phyloP scores from a whole-genome alignment of 2,329 filamentous ascomycete genomes.

The Alternaria sp. region DNA sequence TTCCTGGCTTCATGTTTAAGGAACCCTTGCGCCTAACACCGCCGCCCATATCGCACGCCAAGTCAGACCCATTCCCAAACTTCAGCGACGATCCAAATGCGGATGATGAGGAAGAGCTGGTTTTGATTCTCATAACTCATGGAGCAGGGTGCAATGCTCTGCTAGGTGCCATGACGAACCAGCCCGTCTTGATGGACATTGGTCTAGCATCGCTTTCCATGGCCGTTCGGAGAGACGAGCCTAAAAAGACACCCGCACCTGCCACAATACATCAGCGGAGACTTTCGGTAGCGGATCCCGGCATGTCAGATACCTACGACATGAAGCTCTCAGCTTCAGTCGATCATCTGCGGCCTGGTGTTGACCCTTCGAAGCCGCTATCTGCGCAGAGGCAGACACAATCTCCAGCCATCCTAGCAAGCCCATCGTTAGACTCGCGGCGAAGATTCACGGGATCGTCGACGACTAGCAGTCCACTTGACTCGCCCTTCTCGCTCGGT shows the following conservation, averaged over 20 bases:
- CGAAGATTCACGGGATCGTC: slow-evolving; percentile 34
- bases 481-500: slow-evolving; percentile 41
- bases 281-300: slow-evolving; percentile 54
- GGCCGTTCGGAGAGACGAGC: slow-evolving; percentile 61
- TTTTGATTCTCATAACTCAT: slow-evolving; percentile 90
- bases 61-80: slow-evolving; percentile 42
- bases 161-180: slow-evolving; percentile 88
- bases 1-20: slow-evolving; percentile 45
- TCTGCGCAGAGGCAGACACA: slow-evolving; percentile 30
- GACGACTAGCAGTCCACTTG: slow-evolving; percentile 36
- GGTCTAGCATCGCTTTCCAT: slow-evolving; percentile 91
- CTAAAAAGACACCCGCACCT: slow-evolving; percentile 37
- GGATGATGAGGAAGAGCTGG: slow-evolving; percentile 70
- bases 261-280: slow-evolving; percentile 42
- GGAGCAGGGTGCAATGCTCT: slow-evolving; percentile 96
- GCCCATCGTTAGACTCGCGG: slow-evolving; percentile 36
- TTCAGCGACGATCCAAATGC: slow-evolving; percentile 49
- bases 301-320: slow-evolving; percentile 71
- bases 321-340: slow-evolving; percentile 77
- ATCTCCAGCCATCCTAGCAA: slow-evolving; percentile 43
- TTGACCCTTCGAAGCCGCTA: slow-evolving; percentile 49
- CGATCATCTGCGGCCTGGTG: slow-evolving; percentile 71
- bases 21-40: slow-evolving; percentile 28
- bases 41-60: slow-evolving; percentile 26
- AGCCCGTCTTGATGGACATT: slow-evolving; percentile 90